Evolutionary conservation across 129 eudicot species (phyloP).

Genomic region (Centrapalus pauciflorus): DNA sequence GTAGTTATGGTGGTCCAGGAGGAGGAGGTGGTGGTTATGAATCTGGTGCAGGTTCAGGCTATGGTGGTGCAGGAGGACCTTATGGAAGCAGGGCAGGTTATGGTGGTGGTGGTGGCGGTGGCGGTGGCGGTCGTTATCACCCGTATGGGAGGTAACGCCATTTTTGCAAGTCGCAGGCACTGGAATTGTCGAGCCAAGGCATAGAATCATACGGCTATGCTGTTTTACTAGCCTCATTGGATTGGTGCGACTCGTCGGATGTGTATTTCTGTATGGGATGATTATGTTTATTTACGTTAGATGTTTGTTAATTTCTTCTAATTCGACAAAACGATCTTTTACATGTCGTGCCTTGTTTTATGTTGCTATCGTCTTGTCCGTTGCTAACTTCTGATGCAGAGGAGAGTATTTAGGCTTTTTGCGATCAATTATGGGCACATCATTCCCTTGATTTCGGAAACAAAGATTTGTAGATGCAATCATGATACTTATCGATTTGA

Average conservation of each 20-base stretch:
- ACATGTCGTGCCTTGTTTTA: not conserved
- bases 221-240: slow-evolving; percentile 20
- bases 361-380: no score
- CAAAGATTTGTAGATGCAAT: no score
- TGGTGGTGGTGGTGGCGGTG: slow-evolving; percentile 49
- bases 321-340: not conserved
- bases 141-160: slow-evolving; percentile 73
- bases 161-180: not conserved
- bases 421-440: no score
- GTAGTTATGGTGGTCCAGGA: slow-evolving; percentile 59
- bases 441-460: no score
- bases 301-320: slow-evolving; percentile 27
- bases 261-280: slow-evolving; percentile 33
- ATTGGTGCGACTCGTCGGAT: slow-evolving; percentile 16
- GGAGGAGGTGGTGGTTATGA: slow-evolving; percentile 47
- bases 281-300: slow-evolving; percentile 12
- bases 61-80: slow-evolving; percentile 67
- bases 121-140: slow-evolving; percentile 81
- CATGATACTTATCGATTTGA: no score
- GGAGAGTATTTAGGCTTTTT: no score
- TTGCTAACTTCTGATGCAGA: no score
- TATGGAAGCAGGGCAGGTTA: slow-evolving; percentile 56
- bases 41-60: slow-evolving; percentile 51
- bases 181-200: not conserved
- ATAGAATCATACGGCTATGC: not conserved